Evolutionary conservation across 2,329 filamentous ascomycete species (phyloP).

Genomic region (Apiospora sp.): DNA sequence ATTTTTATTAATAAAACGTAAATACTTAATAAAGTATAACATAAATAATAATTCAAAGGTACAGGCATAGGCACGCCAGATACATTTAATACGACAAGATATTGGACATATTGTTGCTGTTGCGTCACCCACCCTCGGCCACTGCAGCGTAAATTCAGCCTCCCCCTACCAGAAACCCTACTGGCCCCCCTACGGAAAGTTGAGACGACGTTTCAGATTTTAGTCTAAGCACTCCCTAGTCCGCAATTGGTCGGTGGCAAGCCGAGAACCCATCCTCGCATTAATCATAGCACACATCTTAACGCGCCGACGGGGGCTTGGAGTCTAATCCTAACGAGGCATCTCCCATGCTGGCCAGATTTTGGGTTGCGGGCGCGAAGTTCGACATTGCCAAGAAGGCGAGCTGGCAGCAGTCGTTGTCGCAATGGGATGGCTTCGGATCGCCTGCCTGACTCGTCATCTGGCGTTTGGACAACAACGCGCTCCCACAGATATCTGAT

Average conservation of each 20-base stretch:
- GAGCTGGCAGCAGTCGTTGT: background rate
- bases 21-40: too few relatives aligned
- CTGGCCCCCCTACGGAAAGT: background rate
- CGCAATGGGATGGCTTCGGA: background rate
- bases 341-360: background rate
- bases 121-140: slow-evolving; percentile 18
- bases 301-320: slow-evolving; percentile 6
- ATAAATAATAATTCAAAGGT: too few relatives aligned
- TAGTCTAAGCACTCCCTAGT: background rate
- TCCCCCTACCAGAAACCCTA: background rate
- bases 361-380: background rate
- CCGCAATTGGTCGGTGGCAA: slow-evolving; percentile 15
- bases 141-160: background rate
- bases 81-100: too few relatives aligned
- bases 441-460: background rate
- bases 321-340: slow-evolving; percentile 12
- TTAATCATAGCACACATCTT: slow-evolving; percentile 19
- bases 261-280: slow-evolving; percentile 14
- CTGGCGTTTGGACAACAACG: background rate
- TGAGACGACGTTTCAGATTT: slow-evolving; percentile 24
- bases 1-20: too few relatives aligned
- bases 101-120: background rate
- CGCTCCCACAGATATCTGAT: background rate
- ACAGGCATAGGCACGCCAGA: too few relatives aligned
- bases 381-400: background rate